Evolutionary conservation across 495 filamentous ascomycete species (phyloP).

Genomic region (Podospora anserina): DNA sequence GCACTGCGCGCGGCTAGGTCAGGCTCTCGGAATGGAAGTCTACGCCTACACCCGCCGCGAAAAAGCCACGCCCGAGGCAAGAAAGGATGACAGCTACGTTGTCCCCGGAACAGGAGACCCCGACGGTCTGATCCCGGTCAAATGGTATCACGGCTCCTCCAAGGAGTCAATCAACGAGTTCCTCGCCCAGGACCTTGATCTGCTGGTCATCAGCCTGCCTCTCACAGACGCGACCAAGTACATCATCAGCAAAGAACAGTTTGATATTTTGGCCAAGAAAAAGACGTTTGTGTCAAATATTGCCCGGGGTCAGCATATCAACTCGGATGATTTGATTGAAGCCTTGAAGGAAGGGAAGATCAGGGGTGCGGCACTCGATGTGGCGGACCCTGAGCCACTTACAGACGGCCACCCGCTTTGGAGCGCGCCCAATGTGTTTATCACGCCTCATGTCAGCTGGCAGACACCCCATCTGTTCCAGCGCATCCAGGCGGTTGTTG

Average conservation of each 20-base stretch:
- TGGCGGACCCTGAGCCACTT: constrained; percentile 82
- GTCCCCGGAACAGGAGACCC: constrained; percentile 74
- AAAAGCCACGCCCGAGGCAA: constrained; percentile 50
- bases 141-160: constrained; percentile 69
- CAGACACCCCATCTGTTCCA: constrained; percentile 55
- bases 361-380: constrained; percentile 75
- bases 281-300: constrained; percentile 72
- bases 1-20: constrained; percentile 65
- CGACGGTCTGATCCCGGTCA: constrained; percentile 65
- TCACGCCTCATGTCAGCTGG: constrained; percentile 79
- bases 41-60: constrained; percentile 75
- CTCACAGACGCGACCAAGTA: constrained; percentile 64
- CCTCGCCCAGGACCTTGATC: constrained; percentile 64
- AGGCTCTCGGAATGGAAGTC: constrained; percentile 75
- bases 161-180: constrained; percentile 62
- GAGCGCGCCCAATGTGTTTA: constrained; percentile 66
- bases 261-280: constrained; percentile 57
- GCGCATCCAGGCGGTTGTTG: constrained; percentile 55
- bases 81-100: constrained; percentile 63
- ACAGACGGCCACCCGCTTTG: constrained; percentile 67
- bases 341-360: constrained; percentile 59
- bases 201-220: constrained; percentile 72
- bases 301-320: constrained; percentile 65
- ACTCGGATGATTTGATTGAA: constrained; percentile 63
- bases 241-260: constrained; percentile 62